Percentiles rank a stretch among this genome's conserved stretches.
Evolutionary conservation across 2,329 filamentous ascomycete genomes (phyloP).

Genomic region (Aspergillus puulaauensis): DNA sequence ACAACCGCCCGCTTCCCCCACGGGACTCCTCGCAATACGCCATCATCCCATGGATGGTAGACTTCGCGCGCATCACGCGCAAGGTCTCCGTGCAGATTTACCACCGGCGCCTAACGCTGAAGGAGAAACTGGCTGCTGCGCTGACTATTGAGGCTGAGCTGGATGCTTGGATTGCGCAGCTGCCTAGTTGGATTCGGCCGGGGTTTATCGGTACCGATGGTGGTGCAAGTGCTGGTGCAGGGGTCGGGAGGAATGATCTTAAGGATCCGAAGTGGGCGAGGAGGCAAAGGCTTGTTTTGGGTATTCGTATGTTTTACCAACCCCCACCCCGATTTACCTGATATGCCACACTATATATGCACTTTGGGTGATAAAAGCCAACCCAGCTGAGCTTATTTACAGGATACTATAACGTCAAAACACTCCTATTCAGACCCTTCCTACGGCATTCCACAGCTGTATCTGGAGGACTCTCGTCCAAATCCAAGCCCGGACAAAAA

Average conservation of each 20-base stretch:
- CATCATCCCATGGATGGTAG: conserved; percentile 44
- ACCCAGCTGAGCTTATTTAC: not conserved
- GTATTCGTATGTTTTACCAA: conserved; percentile 32
- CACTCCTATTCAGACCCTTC: conserved; percentile 40
- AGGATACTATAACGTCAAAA: conserved; percentile 44
- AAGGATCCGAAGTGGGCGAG: conserved; percentile 40
- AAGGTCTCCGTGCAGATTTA: conserved; percentile 43
- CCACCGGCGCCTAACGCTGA: conserved; percentile 32
- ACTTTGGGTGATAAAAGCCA: not conserved
- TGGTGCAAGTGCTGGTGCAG: not conserved
- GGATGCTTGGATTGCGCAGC: conserved; percentile 34
- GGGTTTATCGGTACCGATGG: conserved; percentile 16
- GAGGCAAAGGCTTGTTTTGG: conserved; percentile 39
- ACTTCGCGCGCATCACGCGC: conserved; percentile 41
- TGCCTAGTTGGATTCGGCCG: conserved; percentile 34
- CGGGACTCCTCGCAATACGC: conserved; percentile 37
- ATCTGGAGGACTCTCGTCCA: conserved; percentile 17
- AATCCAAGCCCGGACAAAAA: conserved; percentile 16
- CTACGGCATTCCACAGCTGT: conserved; percentile 27
- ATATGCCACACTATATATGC: no score
- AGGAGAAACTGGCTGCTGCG: conserved; percentile 36
- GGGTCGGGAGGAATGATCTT: conserved; percentile 24
- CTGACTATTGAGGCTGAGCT: conserved; percentile 38
- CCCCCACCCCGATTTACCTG: not conserved
- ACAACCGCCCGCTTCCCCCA: conserved; percentile 44